These are phyloP conservation scores for Auricularia sp. DNA, from an alignment of 768 basidiomycete species.

Conservation along the genomic window DNA sequence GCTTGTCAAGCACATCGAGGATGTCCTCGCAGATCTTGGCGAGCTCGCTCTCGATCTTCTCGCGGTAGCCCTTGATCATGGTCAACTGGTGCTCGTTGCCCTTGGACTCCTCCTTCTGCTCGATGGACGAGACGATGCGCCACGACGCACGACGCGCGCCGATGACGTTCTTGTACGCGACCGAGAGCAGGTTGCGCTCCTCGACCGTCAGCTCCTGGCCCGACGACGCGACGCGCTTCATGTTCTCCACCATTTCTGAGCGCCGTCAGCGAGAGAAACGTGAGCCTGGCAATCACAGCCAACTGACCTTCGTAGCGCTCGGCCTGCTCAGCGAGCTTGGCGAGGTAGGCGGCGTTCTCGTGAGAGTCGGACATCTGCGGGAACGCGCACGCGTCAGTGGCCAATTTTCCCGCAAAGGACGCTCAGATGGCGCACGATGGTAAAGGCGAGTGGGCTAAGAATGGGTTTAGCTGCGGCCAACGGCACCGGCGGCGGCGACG, in stretches of 20 bases:
- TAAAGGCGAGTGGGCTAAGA: not conserved
- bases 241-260: slow-evolving; percentile 67
- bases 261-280: slow-evolving; percentile 21
- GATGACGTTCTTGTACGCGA: slow-evolving; percentile 87
- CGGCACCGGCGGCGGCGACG: not conserved
- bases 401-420: not conserved
- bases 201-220: slow-evolving; percentile 67
- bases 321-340: slow-evolving; percentile 79
- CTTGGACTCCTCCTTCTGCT: slow-evolving; percentile 23
- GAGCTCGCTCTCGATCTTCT: slow-evolving; percentile 69
- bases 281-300: not conserved
- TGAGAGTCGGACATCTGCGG: slow-evolving; percentile 18
- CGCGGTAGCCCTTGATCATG: slow-evolving; percentile 63
- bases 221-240: slow-evolving; percentile 61
- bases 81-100: slow-evolving; percentile 44
- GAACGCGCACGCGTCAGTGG: not conserved
- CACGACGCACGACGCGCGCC: slow-evolving; percentile 79
- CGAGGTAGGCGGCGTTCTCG: slow-evolving; percentile 47
- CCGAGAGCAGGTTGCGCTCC: slow-evolving; percentile 80
- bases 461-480: not conserved
- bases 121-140: slow-evolving; percentile 64
- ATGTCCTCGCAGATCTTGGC: slow-evolving; percentile 72
- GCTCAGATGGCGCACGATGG: not conserved
- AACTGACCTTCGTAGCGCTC: slow-evolving; percentile 75
- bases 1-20: slow-evolving; percentile 55